phyloP scores from a whole-genome alignment of 331 rosid species.

The Saraca asoca region DNA sequence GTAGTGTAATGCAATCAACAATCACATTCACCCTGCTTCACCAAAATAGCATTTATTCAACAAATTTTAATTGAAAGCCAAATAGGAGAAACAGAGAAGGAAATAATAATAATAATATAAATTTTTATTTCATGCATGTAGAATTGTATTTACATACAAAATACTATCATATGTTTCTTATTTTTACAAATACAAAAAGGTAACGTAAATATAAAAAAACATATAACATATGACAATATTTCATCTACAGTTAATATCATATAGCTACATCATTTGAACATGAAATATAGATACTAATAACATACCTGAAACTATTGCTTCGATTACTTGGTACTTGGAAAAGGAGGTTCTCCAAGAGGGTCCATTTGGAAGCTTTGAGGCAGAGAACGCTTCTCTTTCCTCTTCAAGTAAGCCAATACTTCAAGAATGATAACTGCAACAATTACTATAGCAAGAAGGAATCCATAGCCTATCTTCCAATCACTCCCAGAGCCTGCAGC shows the following conservation, averaged over 20 bases:
- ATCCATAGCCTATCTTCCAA: slow-evolving; percentile 88
- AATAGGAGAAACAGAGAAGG: too few species aligned
- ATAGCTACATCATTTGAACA: too few species aligned
- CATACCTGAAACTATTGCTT: slow-evolving; percentile 37
- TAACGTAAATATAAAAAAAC: too few species aligned
- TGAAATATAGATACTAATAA: not conserved
- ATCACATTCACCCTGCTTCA: slow-evolving; percentile 34
- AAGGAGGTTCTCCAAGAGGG: slow-evolving; percentile 45
- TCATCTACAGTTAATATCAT: too few species aligned
- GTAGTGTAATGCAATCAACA: slow-evolving; percentile 15
- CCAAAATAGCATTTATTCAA: not conserved
- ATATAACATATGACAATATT: too few species aligned
- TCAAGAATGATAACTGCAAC: slow-evolving; percentile 68
- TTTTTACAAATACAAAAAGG: too few species aligned
- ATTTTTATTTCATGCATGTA: too few species aligned
- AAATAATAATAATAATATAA: too few species aligned
- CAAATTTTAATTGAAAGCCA: too few species aligned
- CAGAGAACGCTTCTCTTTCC: slow-evolving; percentile 53
- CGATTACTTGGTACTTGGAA: slow-evolving; percentile 13
- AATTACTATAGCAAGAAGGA: slow-evolving; percentile 63
- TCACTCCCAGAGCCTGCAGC: slow-evolving; percentile 78
- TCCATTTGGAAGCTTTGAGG: slow-evolving; percentile 69
- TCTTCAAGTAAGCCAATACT: slow-evolving; percentile 67
- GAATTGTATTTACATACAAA: too few species aligned
- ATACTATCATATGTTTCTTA: too few species aligned